These are phyloP conservation scores for Phyllosticta citriasiana DNA, from an alignment of 2,329 filamentous ascomycete species.

Conservation along the genomic window DNA sequence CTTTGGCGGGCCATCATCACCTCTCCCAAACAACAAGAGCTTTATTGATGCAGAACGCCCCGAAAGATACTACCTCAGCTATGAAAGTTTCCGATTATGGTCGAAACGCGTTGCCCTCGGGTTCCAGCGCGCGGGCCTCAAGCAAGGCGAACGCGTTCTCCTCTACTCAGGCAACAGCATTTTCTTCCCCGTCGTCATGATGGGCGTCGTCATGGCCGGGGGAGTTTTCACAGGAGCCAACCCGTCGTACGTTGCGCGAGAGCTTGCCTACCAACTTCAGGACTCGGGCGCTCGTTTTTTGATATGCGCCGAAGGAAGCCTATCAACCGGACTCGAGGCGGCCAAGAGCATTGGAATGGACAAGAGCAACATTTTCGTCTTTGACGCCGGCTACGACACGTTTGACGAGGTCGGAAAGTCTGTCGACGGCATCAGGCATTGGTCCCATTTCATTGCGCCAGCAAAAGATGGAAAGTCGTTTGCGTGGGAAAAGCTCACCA, in stretches of 20 bases:
- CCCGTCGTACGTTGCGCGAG: slow-evolving; percentile 56
- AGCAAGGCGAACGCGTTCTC: slow-evolving; percentile 59
- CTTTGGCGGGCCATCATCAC: slow-evolving; percentile 40
- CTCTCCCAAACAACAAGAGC: slow-evolving; percentile 35
- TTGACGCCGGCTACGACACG: slow-evolving; percentile 36
- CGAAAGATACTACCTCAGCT: slow-evolving; percentile 56
- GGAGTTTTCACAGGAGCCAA: slow-evolving; percentile 71
- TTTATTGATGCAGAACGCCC: slow-evolving; percentile 59
- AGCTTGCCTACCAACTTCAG: slow-evolving; percentile 64
- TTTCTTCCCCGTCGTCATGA: slow-evolving; percentile 60
- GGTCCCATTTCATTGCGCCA: slow-evolving; percentile 50
- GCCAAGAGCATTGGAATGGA: slow-evolving; percentile 49
- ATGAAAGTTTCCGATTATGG: slow-evolving; percentile 56
- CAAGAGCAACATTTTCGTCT: slow-evolving; percentile 50
- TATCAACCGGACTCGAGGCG: slow-evolving; percentile 57
- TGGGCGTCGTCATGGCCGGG: slow-evolving; percentile 68
- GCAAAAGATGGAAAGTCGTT: slow-evolving; percentile 46
- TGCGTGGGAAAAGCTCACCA: slow-evolving; percentile 50
- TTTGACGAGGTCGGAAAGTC: slow-evolving; percentile 32
- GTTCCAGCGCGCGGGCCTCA: slow-evolving; percentile 52
- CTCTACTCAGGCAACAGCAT: slow-evolving; percentile 65
- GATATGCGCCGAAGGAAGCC: slow-evolving; percentile 49
- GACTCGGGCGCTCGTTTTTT: slow-evolving; percentile 61
- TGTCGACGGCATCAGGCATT: slow-evolving; percentile 42
- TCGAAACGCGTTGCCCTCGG: slow-evolving; percentile 64